Evolutionary conservation across 2,329 filamentous ascomycete species (phyloP).

Genomic region (Aspergillus sp.): DNA sequence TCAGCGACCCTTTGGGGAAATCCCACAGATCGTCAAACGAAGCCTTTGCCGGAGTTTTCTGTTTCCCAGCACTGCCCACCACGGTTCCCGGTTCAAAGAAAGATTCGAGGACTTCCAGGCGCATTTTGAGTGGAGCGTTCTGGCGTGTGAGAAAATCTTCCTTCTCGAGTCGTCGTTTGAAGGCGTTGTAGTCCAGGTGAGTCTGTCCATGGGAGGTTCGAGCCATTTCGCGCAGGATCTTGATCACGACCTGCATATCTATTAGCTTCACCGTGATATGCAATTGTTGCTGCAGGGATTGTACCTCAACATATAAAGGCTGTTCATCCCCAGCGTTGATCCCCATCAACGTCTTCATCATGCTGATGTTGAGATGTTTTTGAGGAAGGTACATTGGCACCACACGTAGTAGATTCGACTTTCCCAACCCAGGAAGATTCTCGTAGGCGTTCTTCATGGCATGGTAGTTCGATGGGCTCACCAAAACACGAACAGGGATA

Average conservation of each 20-base stretch:
- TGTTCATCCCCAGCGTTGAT: conserved; percentile 35
- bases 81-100: conserved; percentile 48
- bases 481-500: conserved; percentile 48
- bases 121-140: conserved; percentile 51
- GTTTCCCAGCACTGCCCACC: conserved; percentile 6
- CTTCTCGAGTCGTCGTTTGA: conserved; percentile 32
- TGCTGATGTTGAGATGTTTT: conserved; percentile 46
- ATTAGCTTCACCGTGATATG: background rate
- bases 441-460: conserved; percentile 40
- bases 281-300: background rate
- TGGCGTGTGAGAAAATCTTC: conserved; percentile 48
- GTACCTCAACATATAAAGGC: conserved; percentile 49
- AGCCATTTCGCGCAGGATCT: conserved; percentile 50
- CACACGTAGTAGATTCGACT: conserved; percentile 36
- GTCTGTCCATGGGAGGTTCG: conserved; percentile 26
- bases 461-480: conserved; percentile 45
- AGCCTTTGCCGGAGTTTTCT: background rate
- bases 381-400: conserved; percentile 44
- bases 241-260: conserved; percentile 34
- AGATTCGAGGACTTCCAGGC: conserved; percentile 59
- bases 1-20: conserved; percentile 22
- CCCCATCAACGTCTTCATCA: conserved; percentile 55
- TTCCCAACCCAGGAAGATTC: conserved; percentile 27
- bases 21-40: background rate
- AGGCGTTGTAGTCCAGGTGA: conserved; percentile 43